phyloP scores from a whole-genome alignment of 2,329 filamentous ascomycete species.

The Cryphonectria parasitica region DNA sequence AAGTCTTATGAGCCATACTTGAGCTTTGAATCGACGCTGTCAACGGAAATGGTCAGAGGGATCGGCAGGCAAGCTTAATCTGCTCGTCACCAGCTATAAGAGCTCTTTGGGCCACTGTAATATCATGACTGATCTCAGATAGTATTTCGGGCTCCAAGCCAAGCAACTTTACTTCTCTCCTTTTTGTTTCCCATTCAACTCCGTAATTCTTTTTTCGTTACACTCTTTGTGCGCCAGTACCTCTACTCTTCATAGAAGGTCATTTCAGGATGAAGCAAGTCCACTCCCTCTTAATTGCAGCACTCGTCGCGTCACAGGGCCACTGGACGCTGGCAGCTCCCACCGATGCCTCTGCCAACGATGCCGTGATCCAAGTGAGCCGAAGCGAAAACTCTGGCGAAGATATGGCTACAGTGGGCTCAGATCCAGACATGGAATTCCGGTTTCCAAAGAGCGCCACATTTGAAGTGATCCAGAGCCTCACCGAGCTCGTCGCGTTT shows the following conservation, averaged over 20 bases:
- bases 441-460: not conserved
- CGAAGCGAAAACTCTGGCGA: not conserved
- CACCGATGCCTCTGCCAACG: not conserved
- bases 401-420: not conserved
- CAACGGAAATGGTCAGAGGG: not conserved
- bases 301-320: not conserved
- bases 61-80: not conserved
- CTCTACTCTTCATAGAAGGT: not conserved
- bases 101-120: not conserved
- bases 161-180: not conserved
- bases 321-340: not conserved
- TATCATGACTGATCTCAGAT: not conserved
- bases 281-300: not conserved
- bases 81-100: not conserved
- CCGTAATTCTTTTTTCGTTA: not conserved
- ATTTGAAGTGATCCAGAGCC: not conserved
- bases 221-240: not conserved
- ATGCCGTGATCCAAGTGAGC: not conserved
- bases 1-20: not conserved
- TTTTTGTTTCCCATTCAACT: not conserved
- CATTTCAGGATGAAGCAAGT: not conserved
- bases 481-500: not conserved
- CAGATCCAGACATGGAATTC: not conserved
- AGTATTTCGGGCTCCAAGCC: not conserved
- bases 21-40: not conserved